Base-by-base conservation (phyloP, 2,329 filamentous ascomycete genomes). In the Hymenoscyphus albidus region DNA sequence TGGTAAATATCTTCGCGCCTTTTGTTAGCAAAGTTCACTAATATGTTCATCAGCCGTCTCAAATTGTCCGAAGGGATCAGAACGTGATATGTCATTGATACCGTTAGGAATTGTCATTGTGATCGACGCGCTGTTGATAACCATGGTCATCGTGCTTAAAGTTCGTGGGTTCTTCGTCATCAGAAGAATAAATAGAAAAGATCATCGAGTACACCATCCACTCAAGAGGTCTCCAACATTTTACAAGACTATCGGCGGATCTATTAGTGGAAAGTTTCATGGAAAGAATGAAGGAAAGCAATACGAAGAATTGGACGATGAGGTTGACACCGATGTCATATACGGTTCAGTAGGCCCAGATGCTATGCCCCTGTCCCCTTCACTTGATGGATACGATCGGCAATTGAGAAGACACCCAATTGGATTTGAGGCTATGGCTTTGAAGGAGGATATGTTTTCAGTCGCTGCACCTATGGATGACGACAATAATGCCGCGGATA, bases 111-210 rank as follows among this genome's bases (percentile, higher is more conserved):
- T 22, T 54, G 18, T 54, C 3, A 54, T 54, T 12, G 13, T 54
- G 22, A 54, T 54, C 10, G 48, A 54, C 18, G n/a, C 48, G 6
- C 48, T 54, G 6, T 22, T 54, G 7, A 54, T 54, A 22, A 18
- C 27, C n/a, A 32, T 35, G 22, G 40, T 51, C 22, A 54, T 61
- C 35, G 35, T 61, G 22, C 40, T 61, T 61, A 69, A 70, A 0
- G 67, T 81, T 27, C 75, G 74, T 14, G 77, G 71, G 35, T 75
- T 78, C 58, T 74, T 76, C 58, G 76, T 74, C 54, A 74, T 71
- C 16, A 74, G 44, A 31, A 58, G 35, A 54, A 22, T 22, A 54
- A 54, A 54, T 10, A 60, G 58, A 48, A 59, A 64, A 39, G 57
- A 35, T 9, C 38, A 62, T 12, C 18, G 32, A 35, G 35, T 54